Percentiles rank a stretch among this genome's conserved stretches.
phyloP scores from a whole-genome alignment of 177 flowering plant species.

The Vitis hybrid region DNA sequence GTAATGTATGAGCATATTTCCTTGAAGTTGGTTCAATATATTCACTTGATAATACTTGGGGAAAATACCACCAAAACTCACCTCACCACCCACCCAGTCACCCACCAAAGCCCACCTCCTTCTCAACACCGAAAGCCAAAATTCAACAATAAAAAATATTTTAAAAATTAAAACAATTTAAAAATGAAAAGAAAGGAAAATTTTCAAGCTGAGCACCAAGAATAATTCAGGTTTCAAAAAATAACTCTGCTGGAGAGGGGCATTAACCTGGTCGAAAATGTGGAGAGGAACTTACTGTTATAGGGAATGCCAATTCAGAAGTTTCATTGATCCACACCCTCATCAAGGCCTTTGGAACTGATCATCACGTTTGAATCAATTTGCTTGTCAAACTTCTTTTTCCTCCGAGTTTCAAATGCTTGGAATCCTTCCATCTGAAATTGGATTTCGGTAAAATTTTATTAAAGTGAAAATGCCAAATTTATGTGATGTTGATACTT shows the following conservation, averaged over 20 bases:
- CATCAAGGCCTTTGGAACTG: constrained; percentile 89
- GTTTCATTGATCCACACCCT: constrained; percentile 78
- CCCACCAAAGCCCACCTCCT: too few species aligned
- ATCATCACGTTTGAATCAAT: constrained; percentile 98
- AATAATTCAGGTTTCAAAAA: not conserved
- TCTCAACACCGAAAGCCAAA: too few species aligned
- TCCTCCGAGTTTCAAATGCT: constrained; percentile 90
- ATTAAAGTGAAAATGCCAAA: not conserved
- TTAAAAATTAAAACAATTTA: too few species aligned
- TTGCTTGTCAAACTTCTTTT: constrained; percentile 95
- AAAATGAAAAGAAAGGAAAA: too few species aligned
- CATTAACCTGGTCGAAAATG: not conserved
- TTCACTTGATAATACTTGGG: too few species aligned
- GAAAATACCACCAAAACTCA: too few species aligned
- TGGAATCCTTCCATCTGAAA: constrained; percentile 85
- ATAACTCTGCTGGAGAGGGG: not conserved
- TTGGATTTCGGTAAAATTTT: not conserved
- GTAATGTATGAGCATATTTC: too few species aligned
- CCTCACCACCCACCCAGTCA: too few species aligned
- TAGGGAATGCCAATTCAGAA: not conserved
- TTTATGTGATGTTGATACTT: not conserved
- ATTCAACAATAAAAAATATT: too few species aligned
- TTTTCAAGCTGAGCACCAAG: not conserved
- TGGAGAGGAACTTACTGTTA: constrained; percentile 13
- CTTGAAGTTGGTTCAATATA: too few species aligned